phyloP scores from a whole-genome alignment of 148 eudicot genomes.

The Vaccinium myrtillus region DNA sequence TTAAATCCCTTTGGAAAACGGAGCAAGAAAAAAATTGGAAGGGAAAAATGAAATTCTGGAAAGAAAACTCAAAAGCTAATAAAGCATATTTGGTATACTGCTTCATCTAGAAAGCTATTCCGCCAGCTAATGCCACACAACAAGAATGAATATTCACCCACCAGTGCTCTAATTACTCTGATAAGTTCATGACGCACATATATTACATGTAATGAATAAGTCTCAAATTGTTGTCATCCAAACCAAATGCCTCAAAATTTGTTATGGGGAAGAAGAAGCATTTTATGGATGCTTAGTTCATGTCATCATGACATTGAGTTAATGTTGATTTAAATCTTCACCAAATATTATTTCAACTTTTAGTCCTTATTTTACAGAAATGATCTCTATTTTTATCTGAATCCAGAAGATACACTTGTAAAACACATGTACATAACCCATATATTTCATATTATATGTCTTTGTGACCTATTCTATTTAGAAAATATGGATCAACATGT shows the following conservation, averaged over 20 bases:
- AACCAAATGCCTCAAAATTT: neutral
- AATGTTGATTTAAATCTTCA: neutral
- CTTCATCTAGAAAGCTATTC: neutral
- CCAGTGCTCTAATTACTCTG: neutral
- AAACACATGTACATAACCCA: neutral
- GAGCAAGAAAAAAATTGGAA: neutral
- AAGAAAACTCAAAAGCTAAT: neutral
- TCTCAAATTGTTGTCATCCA: constrained; percentile 1
- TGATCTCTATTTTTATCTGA: neutral
- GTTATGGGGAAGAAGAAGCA: neutral
- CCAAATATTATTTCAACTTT: neutral
- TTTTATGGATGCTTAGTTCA: neutral
- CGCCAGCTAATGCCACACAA: neutral
- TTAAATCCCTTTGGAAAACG: neutral
- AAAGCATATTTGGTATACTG: neutral
- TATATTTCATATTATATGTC: neutral
- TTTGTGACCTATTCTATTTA: neutral
- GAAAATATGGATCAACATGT: neutral
- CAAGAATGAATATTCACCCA: neutral
- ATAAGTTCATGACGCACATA: neutral
- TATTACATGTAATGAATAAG: neutral
- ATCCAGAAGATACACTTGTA: neutral
- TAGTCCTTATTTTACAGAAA: neutral
- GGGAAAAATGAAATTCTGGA: neutral
- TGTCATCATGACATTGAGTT: neutral